These are phyloP conservation scores for Xylaria intraflava DNA, from an alignment of 495 filamentous ascomycete genomes.

Conservation along the genomic window DNA sequence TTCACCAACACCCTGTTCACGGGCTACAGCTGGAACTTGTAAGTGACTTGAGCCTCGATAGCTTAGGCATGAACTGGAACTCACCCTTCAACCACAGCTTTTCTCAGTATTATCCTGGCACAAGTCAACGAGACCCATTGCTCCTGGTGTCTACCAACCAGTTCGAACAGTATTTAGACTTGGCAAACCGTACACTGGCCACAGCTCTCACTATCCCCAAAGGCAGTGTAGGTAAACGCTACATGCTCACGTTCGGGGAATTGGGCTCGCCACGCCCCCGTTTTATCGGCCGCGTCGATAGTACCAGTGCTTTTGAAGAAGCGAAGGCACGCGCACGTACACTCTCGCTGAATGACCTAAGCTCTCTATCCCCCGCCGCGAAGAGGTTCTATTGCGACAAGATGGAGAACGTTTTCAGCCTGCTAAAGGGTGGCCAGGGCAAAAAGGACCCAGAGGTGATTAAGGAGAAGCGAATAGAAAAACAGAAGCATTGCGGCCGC, in stretches of 20 bases:
- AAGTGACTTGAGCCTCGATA: constrained; percentile 32
- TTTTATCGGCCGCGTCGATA: constrained; percentile 53
- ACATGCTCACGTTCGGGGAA: constrained; percentile 51
- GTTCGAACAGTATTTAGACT: constrained; percentile 49
- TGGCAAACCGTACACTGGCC: constrained; percentile 50
- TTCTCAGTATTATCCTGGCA: constrained; percentile 52
- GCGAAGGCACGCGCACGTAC: constrained; percentile 13
- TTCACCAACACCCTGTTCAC: constrained; percentile 52
- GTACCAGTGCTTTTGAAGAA: constrained; percentile 22
- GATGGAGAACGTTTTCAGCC: constrained; percentile 18
- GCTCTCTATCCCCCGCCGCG: constrained; percentile 2
- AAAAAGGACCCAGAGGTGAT: constrained; percentile 21
- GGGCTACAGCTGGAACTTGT: constrained; percentile 65
- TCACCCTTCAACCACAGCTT: constrained; percentile 44
- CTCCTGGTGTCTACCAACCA: constrained; percentile 60
- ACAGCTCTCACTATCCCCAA: constrained; percentile 45
- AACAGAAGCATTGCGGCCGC: constrained; percentile 41
- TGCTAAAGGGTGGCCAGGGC: constrained; percentile 38
- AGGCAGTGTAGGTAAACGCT: constrained; percentile 37
- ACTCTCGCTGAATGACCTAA: constrained; percentile 12
- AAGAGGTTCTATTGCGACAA: constrained; percentile 14
- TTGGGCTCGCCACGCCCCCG: constrained; percentile 53
- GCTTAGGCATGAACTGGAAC: background rate
- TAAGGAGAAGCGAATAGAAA: constrained; percentile 33
- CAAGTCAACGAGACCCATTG: constrained; percentile 41